These are phyloP conservation scores for Cryptococcus neoformans DNA, from an alignment of 1,284 basidiomycete species.

Conservation along the genomic window DNA sequence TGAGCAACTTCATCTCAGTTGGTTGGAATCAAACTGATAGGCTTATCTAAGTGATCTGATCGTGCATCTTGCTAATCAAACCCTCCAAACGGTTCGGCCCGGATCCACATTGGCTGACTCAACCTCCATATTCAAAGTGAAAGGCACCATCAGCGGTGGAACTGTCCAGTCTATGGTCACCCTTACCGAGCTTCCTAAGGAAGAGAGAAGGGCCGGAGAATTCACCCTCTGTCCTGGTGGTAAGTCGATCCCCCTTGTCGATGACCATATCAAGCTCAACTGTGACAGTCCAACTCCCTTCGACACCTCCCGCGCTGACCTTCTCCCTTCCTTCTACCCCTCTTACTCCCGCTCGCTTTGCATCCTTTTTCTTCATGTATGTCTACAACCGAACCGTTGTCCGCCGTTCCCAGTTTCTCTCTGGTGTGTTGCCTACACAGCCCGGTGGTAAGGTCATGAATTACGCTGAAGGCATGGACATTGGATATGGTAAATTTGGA, in stretches of 20 bases:
- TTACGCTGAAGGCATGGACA: slow-evolving; percentile 66
- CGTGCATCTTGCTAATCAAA: slow-evolving; percentile 58
- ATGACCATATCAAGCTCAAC: neutral
- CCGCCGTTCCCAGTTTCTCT: slow-evolving; percentile 73
- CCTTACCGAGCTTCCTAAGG: slow-evolving; percentile 52
- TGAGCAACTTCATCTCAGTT: slow-evolving; percentile 21
- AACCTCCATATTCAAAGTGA: slow-evolving; percentile 55
- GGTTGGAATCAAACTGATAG: neutral
- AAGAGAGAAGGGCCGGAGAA: slow-evolving; percentile 45
- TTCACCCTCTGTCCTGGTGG: slow-evolving; percentile 22
- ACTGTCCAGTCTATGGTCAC: slow-evolving; percentile 60
- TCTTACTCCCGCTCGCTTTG: slow-evolving; percentile 53
- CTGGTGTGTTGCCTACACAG: slow-evolving; percentile 32
- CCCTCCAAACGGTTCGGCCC: slow-evolving; percentile 47
- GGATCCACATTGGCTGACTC: slow-evolving; percentile 50
- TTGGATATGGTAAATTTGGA: slow-evolving; percentile 10
- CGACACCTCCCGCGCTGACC: slow-evolving; percentile 50
- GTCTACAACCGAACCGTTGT: slow-evolving; percentile 64
- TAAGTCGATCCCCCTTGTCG: slow-evolving; percentile 6
- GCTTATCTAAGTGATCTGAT: slow-evolving; percentile 53
- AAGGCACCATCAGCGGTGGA: slow-evolving; percentile 64
- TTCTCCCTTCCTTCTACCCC: slow-evolving; percentile 52
- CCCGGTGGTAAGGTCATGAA: slow-evolving; percentile 54
- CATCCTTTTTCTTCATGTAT: slow-evolving; percentile 63
- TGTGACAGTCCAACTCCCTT: slow-evolving; percentile 14